Base-by-base conservation (phyloP, 1,284 basidiomycete genomes). In the Rugosomyces carneus region DNA sequence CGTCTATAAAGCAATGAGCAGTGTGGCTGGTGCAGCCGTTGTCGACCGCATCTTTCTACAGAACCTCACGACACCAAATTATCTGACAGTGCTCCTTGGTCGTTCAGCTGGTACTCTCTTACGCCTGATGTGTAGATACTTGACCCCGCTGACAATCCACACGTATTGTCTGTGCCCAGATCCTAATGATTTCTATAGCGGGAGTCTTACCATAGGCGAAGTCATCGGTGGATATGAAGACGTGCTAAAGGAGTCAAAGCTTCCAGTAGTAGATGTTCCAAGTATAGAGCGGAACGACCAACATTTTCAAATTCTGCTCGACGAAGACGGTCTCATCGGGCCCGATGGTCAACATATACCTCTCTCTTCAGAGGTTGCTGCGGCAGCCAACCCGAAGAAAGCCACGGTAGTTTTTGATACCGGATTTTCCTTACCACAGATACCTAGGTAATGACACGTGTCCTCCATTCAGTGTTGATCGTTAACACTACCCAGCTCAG, bases 341-440 rank as follows among this genome's bases (percentile, higher is more conserved):
- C 71, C 75, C 0, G 69, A 76, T 49, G 72, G 71, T 6, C 54
- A 63, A 32, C 52, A 66, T 10, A 76, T 85, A 26, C 53, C 65
- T 5, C 59, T 76, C 37, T 64, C 57, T 6, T 70, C 73, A 0
- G 60, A 60, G 16, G 76, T 80, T 2, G 61, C 68, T 37, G 57
- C 68, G 23, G 65, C 70, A 5, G 50, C 57, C 13, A 67, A 71
- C 44, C 64, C 64, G 27, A 64, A 66, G 15, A 73, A 75, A 54
- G 61, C 75, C 6, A 77, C 74, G 1, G 76, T 73, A 15, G 66
- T 85, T n/a, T 67, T 87, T 43, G 83, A 86, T 56, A 76, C 79
- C 2, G 84, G 84, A 0, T 86, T 82, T 59, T 74, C 78, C 1
- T 62, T 84, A n/a, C 75, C 81, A 15, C 82, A 84, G 58, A 70